Evolutionary conservation across 495 filamentous ascomycete genomes (phyloP).

Genomic region (Pseudomonodictys pantanalensis): DNA sequence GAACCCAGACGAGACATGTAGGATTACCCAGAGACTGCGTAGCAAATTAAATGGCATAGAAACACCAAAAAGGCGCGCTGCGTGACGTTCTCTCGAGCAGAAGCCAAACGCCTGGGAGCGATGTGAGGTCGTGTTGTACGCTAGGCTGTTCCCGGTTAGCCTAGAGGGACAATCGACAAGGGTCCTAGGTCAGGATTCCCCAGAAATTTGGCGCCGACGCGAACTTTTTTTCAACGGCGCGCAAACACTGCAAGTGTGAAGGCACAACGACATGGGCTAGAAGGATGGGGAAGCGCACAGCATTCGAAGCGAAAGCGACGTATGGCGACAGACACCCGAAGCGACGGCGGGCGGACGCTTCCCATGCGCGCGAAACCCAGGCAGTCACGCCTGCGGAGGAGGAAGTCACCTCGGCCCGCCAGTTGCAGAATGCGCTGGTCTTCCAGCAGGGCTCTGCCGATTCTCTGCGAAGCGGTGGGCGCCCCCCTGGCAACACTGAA

Average conservation of each 20-base stretch:
- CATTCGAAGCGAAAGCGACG: slow-evolving; percentile 10
- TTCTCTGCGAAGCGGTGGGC: slow-evolving; percentile 22
- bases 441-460: slow-evolving; percentile 28
- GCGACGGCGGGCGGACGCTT: slow-evolving; percentile 22
- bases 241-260: too few relatives aligned
- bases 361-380: neutral
- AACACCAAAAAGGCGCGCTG: too few relatives aligned
- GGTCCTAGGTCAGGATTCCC: too few relatives aligned
- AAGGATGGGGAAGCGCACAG: slow-evolving; percentile 30
- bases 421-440: slow-evolving; percentile 26
- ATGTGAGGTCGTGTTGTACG: too few relatives aligned
- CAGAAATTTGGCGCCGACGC: neutral
- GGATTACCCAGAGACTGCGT: too few relatives aligned
- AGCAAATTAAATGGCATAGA: too few relatives aligned
- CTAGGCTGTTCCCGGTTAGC: too few relatives aligned
- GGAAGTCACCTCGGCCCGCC: slow-evolving; percentile 23
- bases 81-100: too few relatives aligned
- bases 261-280: slow-evolving; percentile 2
- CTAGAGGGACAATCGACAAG: too few relatives aligned
- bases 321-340: slow-evolving; percentile 14
- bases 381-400: neutral
- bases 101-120: too few relatives aligned
- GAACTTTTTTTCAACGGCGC: neutral
- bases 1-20: too few relatives aligned
- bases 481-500: neutral